A percentile compares a stretch with the other conserved stretches of the same genome.
Evolutionary conservation across 257 asterid genomes (phyloP).

Genomic region (Cinchona pubescens): DNA sequence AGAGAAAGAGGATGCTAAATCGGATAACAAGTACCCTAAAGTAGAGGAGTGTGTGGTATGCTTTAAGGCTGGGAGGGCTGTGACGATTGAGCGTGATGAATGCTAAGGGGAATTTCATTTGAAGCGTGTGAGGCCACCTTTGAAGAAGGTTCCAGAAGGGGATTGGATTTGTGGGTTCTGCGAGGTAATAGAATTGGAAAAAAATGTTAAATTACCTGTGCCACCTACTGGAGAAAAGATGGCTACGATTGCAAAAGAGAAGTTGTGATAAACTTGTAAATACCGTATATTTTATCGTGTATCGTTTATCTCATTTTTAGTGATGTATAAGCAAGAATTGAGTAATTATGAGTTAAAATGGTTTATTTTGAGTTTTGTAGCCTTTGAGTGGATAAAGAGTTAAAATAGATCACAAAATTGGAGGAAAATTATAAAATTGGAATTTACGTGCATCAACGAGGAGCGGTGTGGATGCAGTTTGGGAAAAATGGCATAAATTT

Average conservation of each 20-base stretch:
- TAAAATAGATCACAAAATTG: too few species aligned
- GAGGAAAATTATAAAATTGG: too few species aligned
- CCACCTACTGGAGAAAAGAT: slow-evolving; percentile 70
- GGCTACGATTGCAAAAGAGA: slow-evolving; percentile 75
- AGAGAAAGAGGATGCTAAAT: slow-evolving; percentile 60
- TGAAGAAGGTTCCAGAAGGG: slow-evolving; percentile 77
- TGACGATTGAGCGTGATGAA: slow-evolving; percentile 89
- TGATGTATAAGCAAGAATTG: too few species aligned
- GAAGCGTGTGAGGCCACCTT: slow-evolving; percentile 76
- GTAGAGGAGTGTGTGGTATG: slow-evolving; percentile 87
- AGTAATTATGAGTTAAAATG: too few species aligned
- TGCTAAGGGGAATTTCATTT: slow-evolving; percentile 93
- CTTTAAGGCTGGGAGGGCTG: slow-evolving; percentile 57
- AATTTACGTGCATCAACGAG: too few species aligned
- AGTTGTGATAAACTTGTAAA: too few species aligned
- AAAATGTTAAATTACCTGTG: slow-evolving; percentile 44
- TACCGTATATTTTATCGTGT: too few species aligned
- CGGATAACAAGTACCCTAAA: slow-evolving; percentile 68
- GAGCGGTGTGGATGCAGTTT: too few species aligned
- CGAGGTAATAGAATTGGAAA: slow-evolving; percentile 48
- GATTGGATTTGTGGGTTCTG: slow-evolving; percentile 86
- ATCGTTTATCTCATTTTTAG: too few species aligned
- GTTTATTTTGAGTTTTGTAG: too few species aligned
- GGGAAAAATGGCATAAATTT: too few species aligned
- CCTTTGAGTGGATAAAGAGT: too few species aligned